Evolutionary conservation across 2,329 filamentous ascomycete species (phyloP).

Genomic region (Sporothrix humicola): DNA sequence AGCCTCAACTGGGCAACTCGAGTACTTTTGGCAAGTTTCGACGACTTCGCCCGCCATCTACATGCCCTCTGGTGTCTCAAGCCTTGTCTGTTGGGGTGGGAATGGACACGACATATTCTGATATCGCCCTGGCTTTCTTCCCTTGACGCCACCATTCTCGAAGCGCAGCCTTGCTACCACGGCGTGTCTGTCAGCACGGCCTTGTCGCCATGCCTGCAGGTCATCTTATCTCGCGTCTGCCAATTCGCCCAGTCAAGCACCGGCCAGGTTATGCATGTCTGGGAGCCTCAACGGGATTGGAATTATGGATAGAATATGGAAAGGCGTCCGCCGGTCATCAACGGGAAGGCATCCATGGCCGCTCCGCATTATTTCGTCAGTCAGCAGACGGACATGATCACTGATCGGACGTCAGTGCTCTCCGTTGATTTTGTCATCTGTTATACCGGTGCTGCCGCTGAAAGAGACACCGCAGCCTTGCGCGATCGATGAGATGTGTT

Average conservation of each 20-base stretch:
- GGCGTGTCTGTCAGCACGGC: conserved; percentile 13
- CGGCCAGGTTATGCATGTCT: background rate
- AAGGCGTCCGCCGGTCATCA: background rate
- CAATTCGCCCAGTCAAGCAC: background rate
- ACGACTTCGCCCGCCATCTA: too few relatives aligned
- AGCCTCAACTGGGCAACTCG: background rate
- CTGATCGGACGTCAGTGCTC: background rate
- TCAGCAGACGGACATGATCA: background rate
- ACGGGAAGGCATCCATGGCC: background rate
- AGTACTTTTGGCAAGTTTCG: too few relatives aligned
- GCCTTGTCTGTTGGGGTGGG: conserved; percentile 5
- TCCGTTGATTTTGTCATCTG: background rate
- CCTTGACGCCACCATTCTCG: background rate
- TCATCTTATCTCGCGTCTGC: background rate
- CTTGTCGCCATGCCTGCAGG: background rate
- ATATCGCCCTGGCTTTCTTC: background rate
- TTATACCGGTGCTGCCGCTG: background rate
- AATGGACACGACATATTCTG: background rate
- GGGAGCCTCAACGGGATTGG: too few relatives aligned
- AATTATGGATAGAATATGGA: background rate
- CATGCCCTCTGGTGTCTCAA: background rate
- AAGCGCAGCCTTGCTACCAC: background rate
- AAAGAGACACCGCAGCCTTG: background rate
- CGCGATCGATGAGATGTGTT: background rate
- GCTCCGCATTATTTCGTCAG: background rate